These are phyloP conservation scores for Claviceps humidiphila DNA, from an alignment of 2,329 filamentous ascomycete species.

Conservation along the genomic window DNA sequence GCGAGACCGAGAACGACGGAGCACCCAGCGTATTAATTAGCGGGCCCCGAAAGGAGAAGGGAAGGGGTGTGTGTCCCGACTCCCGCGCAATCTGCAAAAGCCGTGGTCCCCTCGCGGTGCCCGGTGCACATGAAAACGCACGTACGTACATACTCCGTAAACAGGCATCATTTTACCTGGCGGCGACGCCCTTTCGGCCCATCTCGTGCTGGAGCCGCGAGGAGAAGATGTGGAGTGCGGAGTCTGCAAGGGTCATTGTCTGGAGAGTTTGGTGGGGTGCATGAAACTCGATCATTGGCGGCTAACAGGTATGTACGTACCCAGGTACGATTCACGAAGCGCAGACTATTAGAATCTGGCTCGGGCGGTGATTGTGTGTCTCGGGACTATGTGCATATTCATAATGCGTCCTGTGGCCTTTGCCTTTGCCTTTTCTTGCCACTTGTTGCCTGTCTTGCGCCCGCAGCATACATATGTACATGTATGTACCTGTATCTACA, in stretches of 20 bases:
- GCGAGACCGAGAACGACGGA: neutral
- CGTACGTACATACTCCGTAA: too few relatives aligned
- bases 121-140: neutral
- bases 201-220: slow-evolving; percentile 3
- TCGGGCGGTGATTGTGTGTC: too few relatives aligned
- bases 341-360: too few relatives aligned
- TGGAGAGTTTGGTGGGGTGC: neutral
- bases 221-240: slow-evolving; percentile 7
- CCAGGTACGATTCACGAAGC: too few relatives aligned
- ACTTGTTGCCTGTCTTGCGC: too few relatives aligned
- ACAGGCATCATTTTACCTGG: neutral
- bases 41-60: neutral
- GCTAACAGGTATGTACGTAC: too few relatives aligned
- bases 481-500: too few relatives aligned
- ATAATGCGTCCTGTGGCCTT: too few relatives aligned
- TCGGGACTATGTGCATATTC: too few relatives aligned
- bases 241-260: slow-evolving; percentile 1
- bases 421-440: too few relatives aligned
- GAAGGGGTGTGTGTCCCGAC: neutral
- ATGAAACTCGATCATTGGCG: neutral
- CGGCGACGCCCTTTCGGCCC: slow-evolving; percentile 7
- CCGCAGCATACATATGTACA: too few relatives aligned
- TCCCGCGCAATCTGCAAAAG: neutral
- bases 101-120: neutral
- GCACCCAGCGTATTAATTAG: neutral